Conservation (phyloP, 2,329 filamentous ascomycete species). For the Thielaviopsis cerberus region DNA sequence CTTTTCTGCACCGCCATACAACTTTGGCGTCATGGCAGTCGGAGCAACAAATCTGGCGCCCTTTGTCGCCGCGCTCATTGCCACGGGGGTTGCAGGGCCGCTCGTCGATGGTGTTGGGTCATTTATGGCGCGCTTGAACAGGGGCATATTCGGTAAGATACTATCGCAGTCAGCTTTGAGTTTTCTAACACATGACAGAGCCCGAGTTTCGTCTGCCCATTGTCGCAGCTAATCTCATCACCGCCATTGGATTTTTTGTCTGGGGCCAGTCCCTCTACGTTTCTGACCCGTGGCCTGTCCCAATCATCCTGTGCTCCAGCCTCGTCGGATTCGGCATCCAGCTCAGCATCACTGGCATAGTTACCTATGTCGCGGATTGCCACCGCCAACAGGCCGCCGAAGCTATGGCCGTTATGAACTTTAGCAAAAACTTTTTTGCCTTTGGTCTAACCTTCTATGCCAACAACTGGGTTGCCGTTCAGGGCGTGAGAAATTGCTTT, state of each 20-base stretch:
- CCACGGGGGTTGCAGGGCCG: conserved; percentile 18
- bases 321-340: conserved; percentile 20
- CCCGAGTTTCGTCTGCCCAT: conserved; percentile 23
- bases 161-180: not conserved
- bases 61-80: conserved; percentile 15
- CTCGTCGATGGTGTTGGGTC: conserved; percentile 20
- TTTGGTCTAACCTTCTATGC: conserved; percentile 23
- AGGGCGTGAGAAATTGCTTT: conserved; percentile 15
- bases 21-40: conserved; percentile 19
- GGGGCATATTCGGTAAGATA: conserved; percentile 19
- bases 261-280: conserved; percentile 16
- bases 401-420: conserved; percentile 22
- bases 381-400: conserved; percentile 21
- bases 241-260: conserved; percentile 21
- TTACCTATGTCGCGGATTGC: conserved; percentile 23
- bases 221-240: conserved; percentile 19
- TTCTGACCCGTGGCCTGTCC: conserved; percentile 16
- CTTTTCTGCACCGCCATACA: conserved; percentile 21
- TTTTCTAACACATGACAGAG: conserved; percentile 13
- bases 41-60: conserved; percentile 14
- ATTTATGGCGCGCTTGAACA: conserved; percentile 19
- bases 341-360: conserved; percentile 20
- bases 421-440: conserved; percentile 22
- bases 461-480: conserved; percentile 22
- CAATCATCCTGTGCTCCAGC: conserved; percentile 20